Base-by-base conservation (phyloP, 805 yeast genomes). In the Dipodascopsis uninucleata region DNA sequence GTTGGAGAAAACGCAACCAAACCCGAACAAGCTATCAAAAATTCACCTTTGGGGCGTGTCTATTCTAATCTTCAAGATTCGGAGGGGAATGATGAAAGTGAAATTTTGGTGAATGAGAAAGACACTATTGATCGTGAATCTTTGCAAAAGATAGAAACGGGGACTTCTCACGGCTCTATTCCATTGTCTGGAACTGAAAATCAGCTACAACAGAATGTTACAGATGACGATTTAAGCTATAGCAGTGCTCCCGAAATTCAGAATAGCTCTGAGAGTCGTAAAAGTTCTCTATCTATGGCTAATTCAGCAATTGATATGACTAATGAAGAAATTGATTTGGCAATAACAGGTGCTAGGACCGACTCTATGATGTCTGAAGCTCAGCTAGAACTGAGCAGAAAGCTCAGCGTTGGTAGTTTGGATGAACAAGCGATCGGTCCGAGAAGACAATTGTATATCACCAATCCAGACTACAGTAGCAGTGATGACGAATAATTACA, bases 391-490 rank as follows among this genome's bases (percentile, higher is more conserved):
- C 17, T 44, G 36, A 16, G 16, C 4, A 28, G 38, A 3, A 37
- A 38, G 23, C 22, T 41, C 4, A 49, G 53, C 17, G 36, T 34
- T 1, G 51, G 39, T 3, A 45, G 47, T 28, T 16, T 45, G 32
- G 53, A 45, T 22, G 53, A 49, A 16, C 24, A 23, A n/a, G 31
- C 21, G 10, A 22, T 41, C 23, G 41, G 41, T 21, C 43, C 51
- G 16, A 23, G 39, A 21, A 20, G 53, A 6, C 28, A 41, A 12
- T 29, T 49, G 26, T 49, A 40, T 26, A 49, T 49, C 28, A 43
- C 42, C 20, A 49, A 49, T 37, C 53, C 53, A 16, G 53, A 49
- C 25, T 40, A 43, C 25, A 40, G 49, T 14, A 22, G 50, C 23
- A 38, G 40, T 16, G 52, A 44, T 20, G 49, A 34, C 2, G 44